Percentiles rank a stretch among this genome's conserved stretches.
Conservation (phyloP, 768 basidiomycete genomes). For the Multifurca ochricompacta region DNA sequence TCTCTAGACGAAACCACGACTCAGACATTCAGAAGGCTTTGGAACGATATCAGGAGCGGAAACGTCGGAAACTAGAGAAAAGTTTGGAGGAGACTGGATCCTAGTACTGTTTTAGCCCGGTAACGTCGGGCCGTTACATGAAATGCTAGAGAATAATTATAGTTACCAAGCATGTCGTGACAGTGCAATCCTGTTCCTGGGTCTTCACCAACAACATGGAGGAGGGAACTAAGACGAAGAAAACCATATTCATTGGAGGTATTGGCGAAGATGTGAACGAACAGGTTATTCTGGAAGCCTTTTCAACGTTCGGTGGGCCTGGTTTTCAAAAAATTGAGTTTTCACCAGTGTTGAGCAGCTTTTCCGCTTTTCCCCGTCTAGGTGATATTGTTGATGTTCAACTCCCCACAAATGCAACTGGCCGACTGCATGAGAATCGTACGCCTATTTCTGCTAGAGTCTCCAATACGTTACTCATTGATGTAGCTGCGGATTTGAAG, state of each 20-base stretch:
- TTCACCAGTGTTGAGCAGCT: background rate
- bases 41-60: conserved; percentile 70
- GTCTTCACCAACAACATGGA: conserved; percentile 48
- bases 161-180: too few relatives aligned
- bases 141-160: background rate
- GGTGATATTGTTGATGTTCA: conserved; percentile 92
- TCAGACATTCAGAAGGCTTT: conserved; percentile 65
- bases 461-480: conserved; percentile 5
- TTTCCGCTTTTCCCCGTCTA: conserved; percentile 27
- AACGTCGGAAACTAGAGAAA: conserved; percentile 62
- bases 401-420: conserved; percentile 71
- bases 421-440: conserved; percentile 58
- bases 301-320: conserved; percentile 77
- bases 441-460: conserved; percentile 18
- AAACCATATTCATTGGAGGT: conserved; percentile 79
- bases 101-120: background rate
- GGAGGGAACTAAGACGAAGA: conserved; percentile 77
- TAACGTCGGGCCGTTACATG: too few relatives aligned
- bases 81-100: conserved; percentile 4
- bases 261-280: conserved; percentile 83
- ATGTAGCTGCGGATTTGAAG: conserved; percentile 46
- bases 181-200: too few relatives aligned
- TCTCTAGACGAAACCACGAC: conserved; percentile 71
- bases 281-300: conserved; percentile 61
- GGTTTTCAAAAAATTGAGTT: background rate